Base-by-base conservation (phyloP, 108 stramenopile genomes). In the Cyclotella baltica region DNA sequence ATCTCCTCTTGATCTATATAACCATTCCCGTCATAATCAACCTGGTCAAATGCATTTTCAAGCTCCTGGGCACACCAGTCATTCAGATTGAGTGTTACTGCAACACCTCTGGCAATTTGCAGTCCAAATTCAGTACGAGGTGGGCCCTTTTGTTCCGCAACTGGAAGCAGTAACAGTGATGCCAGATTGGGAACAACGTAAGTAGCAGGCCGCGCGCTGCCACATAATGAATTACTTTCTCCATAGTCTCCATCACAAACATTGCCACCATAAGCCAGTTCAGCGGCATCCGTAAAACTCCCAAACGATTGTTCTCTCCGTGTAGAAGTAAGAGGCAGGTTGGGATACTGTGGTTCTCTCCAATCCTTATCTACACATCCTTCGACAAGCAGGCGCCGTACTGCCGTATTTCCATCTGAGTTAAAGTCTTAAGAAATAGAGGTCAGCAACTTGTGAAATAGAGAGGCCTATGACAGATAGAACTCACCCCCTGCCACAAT, bases 401-500 rank as follows among this genome's bases (percentile, higher is more conserved):
- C 88, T 82, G 76, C 92, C 82, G 29, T 78, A 58, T 50, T 90
- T 75, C 43, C 93, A 48, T 79, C 78, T 23, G 73, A 90, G 51
- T 96, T 96, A 66, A 96, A 92, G 56, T 96, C 95, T 10, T n/a
- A n/a, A n/a, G n/a, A n/a, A n/a, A n/a, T n/a, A n/a, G n/a, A n/a
- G n/a, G n/a, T n/a, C n/a, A n/a, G n/a, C n/a, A n/a, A n/a, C n/a
- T n/a, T n/a, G n/a, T n/a, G n/a, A n/a, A n/a, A n/a, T n/a, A n/a
- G n/a, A n/a, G n/a, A n/a, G n/a, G n/a, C n/a, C n/a, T n/a, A n/a
- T n/a, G n/a, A n/a, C n/a, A n/a, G n/a, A n/a, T n/a, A n/a, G n/a
- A n/a, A n/a, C n/a, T n/a, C n/a, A n/a, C n/a, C n/a, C n/a, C 95
- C 93, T 76, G 90, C 89, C 23, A 96, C 89, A 65, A 90, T 73